Evolutionary conservation across 129 eudicot species (phyloP).

Genomic region (Artemisia annua): DNA sequence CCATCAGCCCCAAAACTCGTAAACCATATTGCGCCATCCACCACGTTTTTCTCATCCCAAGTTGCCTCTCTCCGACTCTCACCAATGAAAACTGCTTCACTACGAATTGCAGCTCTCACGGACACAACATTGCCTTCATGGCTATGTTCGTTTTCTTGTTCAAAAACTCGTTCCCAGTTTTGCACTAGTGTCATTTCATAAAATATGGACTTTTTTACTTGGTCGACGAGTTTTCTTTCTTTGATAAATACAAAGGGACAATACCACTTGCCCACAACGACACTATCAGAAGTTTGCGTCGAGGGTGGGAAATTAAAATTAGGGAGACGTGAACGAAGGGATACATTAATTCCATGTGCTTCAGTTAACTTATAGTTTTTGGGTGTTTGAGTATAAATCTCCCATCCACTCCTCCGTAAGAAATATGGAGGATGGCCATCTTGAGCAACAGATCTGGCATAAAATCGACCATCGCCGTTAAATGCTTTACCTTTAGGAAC

Average conservation of each 20-base stretch:
- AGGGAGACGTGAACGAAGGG: conserved; percentile 58
- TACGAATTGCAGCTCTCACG: conserved; percentile 30
- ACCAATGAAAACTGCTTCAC: conserved; percentile 40
- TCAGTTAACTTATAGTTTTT: conserved; percentile 42
- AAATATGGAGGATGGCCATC: conserved; percentile 63
- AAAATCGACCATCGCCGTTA: conserved; percentile 29
- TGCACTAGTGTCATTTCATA: conserved; percentile 56
- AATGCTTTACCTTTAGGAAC: conserved; percentile 2
- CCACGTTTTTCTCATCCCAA: conserved; percentile 39
- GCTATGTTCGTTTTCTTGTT: conserved; percentile 23
- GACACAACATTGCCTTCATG: conserved; percentile 21
- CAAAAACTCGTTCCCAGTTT: conserved; percentile 59
- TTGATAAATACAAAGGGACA: conserved; percentile 69
- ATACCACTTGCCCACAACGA: conserved; percentile 75
- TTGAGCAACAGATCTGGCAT: conserved; percentile 46
- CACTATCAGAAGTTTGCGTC: conserved; percentile 28
- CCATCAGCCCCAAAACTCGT: conserved; percentile 9
- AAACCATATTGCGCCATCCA: conserved; percentile 36
- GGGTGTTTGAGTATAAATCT: conserved; percentile 40
- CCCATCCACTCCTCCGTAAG: conserved; percentile 51
- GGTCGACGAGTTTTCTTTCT: conserved; percentile 47
- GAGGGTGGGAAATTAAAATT: conserved; percentile 29
- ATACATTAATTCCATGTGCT: conserved; percentile 50
- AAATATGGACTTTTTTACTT: conserved; percentile 45
- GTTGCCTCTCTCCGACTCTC: conserved; percentile 47